These are phyloP conservation scores for Arthroderma uncinatum DNA, from an alignment of 2,329 filamentous ascomycete species.

Conservation along the genomic window DNA sequence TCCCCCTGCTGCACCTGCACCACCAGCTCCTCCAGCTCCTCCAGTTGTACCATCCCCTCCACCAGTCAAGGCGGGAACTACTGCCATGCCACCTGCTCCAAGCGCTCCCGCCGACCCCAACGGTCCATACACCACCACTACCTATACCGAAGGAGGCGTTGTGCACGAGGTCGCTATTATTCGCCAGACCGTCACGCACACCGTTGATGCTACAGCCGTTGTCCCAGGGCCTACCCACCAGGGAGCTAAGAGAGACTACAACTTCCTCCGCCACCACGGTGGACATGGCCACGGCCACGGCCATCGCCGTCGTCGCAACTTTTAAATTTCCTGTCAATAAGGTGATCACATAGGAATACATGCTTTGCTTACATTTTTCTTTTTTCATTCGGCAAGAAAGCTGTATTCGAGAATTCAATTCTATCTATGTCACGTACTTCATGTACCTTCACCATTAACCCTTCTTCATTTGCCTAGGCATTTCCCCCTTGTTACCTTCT, in stretches of 20 bases:
- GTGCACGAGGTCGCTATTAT: constrained; percentile 14
- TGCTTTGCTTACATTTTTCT: not conserved
- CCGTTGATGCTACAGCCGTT: not conserved
- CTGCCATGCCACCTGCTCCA: not conserved
- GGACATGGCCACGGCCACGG: constrained; percentile 10
- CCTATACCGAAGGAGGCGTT: constrained; percentile 9
- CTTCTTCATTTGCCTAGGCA: not conserved
- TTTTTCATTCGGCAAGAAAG: not conserved
- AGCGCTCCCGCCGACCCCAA: not conserved
- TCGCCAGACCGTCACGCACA: constrained; percentile 10
- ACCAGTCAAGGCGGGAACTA: not conserved
- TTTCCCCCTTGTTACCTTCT: not conserved
- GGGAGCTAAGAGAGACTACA: not conserved
- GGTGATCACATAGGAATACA: not conserved
- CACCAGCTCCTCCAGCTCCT: not conserved
- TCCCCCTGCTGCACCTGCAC: not conserved
- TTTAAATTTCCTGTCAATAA: not conserved
- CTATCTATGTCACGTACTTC: not conserved
- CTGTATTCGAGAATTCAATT: not conserved
- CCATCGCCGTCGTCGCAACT: constrained; percentile 5
- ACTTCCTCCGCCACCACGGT: constrained; percentile 6
- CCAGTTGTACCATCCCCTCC: not conserved
- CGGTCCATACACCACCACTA: constrained; percentile 9
- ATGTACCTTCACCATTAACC: not conserved
- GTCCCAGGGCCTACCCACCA: not conserved